Base-by-base conservation (phyloP, 371 early-diverging fungal species). In the Chytridiales sp. region DNA sequence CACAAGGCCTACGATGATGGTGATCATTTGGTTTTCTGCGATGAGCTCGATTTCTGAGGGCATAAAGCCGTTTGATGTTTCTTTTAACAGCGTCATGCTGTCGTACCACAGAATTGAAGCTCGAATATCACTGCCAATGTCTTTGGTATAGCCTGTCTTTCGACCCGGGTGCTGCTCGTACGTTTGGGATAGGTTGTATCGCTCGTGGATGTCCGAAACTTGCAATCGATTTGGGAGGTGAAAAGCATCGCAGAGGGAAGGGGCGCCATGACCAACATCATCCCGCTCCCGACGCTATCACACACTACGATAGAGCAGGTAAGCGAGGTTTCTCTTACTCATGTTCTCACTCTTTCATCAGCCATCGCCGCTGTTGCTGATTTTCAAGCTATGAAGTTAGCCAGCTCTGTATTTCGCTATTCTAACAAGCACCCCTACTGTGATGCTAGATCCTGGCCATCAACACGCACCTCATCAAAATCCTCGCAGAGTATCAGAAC, bases 31-130 rank as follows among this genome's bases (percentile, higher is more conserved):
- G 68, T 83, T 80, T 51, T 89, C 90, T 5, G 91, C 92, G 40
- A 92, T 67, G 65, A 91, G 92, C 66, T 94, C 92, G 47, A 92
- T 82, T 74, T 94, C 92, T 9, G 80, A 78, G 32, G 92, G 90
- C 0, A 90, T 82, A 47, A 91, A 82, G 13, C 40, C 61, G 32
- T 61, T 55, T 38, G 36, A 51, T 4, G 38, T n/a, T 24, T 51
- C 51, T 38, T 34, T 8, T n/a, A 38, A 38, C 38, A 38, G 38
- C 8, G 38, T 8, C 38, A 38, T 38, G 38, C 17, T 38, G 38
- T 8, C 17, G 38, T 38, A 38, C 8, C 38, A 38, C 38, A 38
- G 8, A 17, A 17, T 11, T 38, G 11, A 11, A 17, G 38, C 17
- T 38, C 38, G 17, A 38, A 38, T 8, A 38, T 38, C 11, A 17